Evolutionary conservation across 208 protist genomes (phyloP).

Genomic region (Acanthamoeba triangularis): DNA sequence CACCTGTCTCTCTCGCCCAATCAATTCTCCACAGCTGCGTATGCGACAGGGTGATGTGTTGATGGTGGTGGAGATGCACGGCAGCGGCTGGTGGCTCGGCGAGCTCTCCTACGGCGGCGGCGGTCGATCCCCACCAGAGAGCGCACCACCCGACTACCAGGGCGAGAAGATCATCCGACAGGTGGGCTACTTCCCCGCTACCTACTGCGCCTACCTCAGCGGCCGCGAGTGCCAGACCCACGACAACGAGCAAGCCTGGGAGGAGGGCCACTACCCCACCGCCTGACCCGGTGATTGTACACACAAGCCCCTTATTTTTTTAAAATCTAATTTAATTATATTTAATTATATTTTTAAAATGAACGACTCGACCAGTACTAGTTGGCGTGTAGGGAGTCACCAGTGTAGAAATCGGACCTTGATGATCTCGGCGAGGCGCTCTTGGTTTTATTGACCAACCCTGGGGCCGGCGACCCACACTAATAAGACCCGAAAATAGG

Average conservation of each 20-base stretch:
- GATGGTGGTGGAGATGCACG: conserved; percentile 48
- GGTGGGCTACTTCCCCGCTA: conserved; percentile 69
- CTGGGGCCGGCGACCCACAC: no score
- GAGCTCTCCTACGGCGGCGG: background rate
- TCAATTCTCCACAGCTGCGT: background rate
- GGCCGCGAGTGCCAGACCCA: conserved; percentile 6
- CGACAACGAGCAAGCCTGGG: background rate
- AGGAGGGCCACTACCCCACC: background rate
- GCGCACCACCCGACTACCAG: background rate
- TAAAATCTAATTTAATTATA: no score
- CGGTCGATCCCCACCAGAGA: background rate
- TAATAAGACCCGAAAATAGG: background rate
- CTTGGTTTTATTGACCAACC: no score
- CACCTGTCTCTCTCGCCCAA: background rate
- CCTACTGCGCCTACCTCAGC: conserved; percentile 66
- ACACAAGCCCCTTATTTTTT: no score
- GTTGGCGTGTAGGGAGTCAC: no score
- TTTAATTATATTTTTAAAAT: no score
- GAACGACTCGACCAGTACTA: no score
- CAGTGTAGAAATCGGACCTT: no score
- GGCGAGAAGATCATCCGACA: background rate
- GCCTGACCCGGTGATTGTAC: background rate
- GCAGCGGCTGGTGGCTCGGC: conserved; percentile 65
- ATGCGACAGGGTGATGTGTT: conserved; percentile 16
- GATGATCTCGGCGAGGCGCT: no score